Conservation (phyloP, 1,284 basidiomycete genomes). For the Cutaneotrichosporon sp. region DNA sequence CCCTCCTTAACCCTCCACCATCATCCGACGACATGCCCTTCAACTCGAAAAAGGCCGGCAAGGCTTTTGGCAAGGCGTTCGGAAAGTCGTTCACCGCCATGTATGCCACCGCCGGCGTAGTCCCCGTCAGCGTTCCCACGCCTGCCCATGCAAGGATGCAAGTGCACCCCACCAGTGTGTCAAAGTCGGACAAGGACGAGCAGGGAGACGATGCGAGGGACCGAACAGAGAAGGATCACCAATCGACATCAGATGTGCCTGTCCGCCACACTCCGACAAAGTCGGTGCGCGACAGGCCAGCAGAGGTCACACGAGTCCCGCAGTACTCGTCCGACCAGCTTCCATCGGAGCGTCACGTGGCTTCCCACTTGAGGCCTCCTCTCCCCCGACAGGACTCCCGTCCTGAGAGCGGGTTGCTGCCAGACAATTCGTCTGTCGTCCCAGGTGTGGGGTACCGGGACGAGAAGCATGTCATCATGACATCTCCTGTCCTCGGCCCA, state of each 20-base stretch:
- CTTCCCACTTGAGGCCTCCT: neutral
- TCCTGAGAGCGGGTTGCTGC: constrained; percentile 1
- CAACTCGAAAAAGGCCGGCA: constrained; percentile 4
- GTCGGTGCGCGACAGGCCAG: neutral
- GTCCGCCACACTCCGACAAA: neutral
- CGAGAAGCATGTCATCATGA: neutral
- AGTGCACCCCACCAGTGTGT: no score
- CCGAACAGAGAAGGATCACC: neutral
- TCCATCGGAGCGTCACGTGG: neutral
- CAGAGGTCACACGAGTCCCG: neutral
- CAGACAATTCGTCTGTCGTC: neutral
- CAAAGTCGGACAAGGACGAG: neutral
- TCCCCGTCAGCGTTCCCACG: neutral
- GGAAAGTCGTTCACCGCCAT: neutral
- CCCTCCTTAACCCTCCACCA: neutral
- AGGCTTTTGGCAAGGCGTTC: neutral
- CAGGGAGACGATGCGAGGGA: neutral
- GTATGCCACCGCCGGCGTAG: neutral
- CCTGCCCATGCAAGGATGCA: neutral
- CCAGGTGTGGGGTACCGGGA: neutral
- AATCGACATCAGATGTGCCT: neutral
- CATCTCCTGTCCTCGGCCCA: neutral
- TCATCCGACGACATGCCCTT: neutral
- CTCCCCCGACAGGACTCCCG: neutral
- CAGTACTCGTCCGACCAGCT: neutral